Base-by-base conservation (phyloP, 108 stramenopile species). In the Fragilariopsis cylindrus region DNA sequence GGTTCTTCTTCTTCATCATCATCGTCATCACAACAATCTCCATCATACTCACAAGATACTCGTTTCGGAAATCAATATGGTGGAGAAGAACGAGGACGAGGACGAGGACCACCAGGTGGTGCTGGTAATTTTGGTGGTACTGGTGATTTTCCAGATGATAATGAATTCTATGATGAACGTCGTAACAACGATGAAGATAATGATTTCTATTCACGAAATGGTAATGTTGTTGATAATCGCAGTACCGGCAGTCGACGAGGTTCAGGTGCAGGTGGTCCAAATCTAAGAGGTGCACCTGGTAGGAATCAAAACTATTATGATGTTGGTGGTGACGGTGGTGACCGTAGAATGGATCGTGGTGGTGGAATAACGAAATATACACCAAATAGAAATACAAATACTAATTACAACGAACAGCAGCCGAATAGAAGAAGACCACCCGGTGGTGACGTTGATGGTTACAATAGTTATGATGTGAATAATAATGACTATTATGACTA, bases 191-290 rank as follows among this genome's bases (percentile, higher is more conserved):
- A 63, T 1, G 39, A 44, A 12, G 62, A 63, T 40, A 40, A 43
- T 15, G 62, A 63, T 12, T 63, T 41, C 42, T 63, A 63, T 63
- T 63, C 62, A 3, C 62, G 62, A 42, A 63, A 63, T n/a, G 62
- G 62, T 15, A 63, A 63, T 40, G 42, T 63, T n/a, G n/a, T 63
- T 42, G 62, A 63, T 44, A 63, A 63, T n/a, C 62, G 62, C 0
- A 30, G 30, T n/a, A 45, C 45, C 43, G 62, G 46, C 18, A 63
- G 46, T n/a, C 62, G 62, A 3, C 42, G 62, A 11, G 39, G 62
- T 45, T 63, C 62, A 4, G 8, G 30, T 21, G 43, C 43, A 45
- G 13, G 12, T 13, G 12, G 50, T 52, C 12, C 12, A 52, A 3
- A 9, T 13, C 16, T 42, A n/a, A 44, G 62, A 41, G 15, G 21